phyloP scores from a whole-genome alignment of 768 basidiomycete species.

The Filobasidium wieringae region DNA sequence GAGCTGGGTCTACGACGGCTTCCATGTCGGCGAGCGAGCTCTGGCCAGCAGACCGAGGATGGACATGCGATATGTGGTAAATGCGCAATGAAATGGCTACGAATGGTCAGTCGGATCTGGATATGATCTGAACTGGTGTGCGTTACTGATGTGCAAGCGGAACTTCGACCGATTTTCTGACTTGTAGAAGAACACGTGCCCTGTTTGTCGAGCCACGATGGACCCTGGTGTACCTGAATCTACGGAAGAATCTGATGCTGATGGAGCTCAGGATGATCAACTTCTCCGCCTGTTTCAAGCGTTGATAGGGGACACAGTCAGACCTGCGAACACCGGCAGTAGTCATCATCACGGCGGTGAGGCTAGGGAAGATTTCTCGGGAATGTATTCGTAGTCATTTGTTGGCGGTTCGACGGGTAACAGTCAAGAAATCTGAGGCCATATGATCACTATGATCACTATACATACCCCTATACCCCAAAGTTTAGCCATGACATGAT shows the following conservation, averaged over 20 bases:
- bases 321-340: too few relatives aligned
- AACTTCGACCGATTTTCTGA: neutral
- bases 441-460: too few relatives aligned
- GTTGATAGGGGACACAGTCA: too few relatives aligned
- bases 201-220: slow-evolving; percentile 6
- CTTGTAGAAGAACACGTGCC: slow-evolving; percentile 11
- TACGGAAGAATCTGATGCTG: neutral
- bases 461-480: too few relatives aligned
- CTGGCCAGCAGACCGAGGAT: neutral
- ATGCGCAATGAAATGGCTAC: slow-evolving; percentile 12
- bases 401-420: neutral
- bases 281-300: neutral
- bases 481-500: neutral
- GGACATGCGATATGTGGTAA: slow-evolving; percentile 15
- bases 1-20: slow-evolving; percentile 12
- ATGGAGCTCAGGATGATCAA: neutral
- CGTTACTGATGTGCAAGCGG: neutral
- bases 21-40: neutral
- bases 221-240: neutral
- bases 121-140: neutral
- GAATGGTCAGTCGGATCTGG: slow-evolving; percentile 1
- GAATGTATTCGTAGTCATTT: neutral
- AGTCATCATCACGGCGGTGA: too few relatives aligned
- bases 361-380: slow-evolving; percentile 3
- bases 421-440: too few relatives aligned